These are phyloP conservation scores for Boletales sp. DNA, from an alignment of 768 basidiomycete species.

Conservation along the genomic window DNA sequence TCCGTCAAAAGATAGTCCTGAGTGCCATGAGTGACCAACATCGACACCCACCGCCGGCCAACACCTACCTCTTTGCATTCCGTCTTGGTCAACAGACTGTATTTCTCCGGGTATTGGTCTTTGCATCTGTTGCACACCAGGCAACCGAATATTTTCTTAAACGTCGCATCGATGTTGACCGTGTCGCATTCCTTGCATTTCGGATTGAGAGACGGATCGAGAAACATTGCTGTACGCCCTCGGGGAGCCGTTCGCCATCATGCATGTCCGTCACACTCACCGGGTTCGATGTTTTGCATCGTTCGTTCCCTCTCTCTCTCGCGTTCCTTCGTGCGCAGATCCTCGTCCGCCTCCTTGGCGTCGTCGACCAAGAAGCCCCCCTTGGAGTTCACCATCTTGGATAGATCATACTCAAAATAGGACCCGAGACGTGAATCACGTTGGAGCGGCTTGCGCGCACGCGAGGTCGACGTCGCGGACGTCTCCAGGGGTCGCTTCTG, in stretches of 20 bases:
- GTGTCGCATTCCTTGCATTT: conserved; percentile 84
- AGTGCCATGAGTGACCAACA: background rate
- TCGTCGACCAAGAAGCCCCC: conserved; percentile 95
- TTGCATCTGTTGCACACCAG: conserved; percentile 89
- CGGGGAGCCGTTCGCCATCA: background rate
- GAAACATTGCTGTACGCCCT: conserved; percentile 59
- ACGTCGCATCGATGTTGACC: conserved; percentile 84
- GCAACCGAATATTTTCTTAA: conserved; percentile 77
- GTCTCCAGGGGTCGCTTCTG: conserved; percentile 70
- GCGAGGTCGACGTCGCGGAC: conserved; percentile 49
- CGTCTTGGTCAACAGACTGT: conserved; percentile 94
- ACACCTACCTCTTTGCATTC: conserved; percentile 87
- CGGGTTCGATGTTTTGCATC: conserved; percentile 69
- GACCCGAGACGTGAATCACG: conserved; percentile 79
- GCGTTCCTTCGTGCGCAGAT: conserved; percentile 70
- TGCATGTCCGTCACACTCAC: conserved; percentile 35
- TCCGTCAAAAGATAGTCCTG: conserved; percentile 96
- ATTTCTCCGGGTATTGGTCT: conserved; percentile 86
- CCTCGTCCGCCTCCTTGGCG: conserved; percentile 75
- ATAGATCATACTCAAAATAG: conserved; percentile 96
- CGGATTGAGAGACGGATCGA: conserved; percentile 73
- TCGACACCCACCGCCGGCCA: background rate
- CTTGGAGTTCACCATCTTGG: conserved; percentile 95
- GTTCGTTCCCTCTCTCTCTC: conserved; percentile 77
- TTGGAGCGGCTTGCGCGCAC: conserved; percentile 52